A percentile compares a stretch with the other conserved stretches of the same genome.
phyloP scores from a whole-genome alignment of 176 grass and related monocot genomes.

The Triticum monococcum region DNA sequence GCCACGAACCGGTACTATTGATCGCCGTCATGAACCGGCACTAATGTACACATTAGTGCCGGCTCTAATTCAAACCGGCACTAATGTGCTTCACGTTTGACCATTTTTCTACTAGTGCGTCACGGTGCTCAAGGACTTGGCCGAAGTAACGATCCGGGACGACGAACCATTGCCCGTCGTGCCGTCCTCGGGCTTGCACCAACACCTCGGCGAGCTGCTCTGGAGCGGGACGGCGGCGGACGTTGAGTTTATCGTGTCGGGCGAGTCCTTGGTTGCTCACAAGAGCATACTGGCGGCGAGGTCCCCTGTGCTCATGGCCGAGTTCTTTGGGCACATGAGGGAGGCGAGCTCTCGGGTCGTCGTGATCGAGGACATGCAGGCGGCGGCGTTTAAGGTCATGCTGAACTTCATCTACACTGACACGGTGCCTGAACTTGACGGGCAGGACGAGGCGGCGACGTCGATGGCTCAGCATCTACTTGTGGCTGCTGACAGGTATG shows the following conservation, averaged over 20 bases:
- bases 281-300: too few species aligned
- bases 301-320: background rate
- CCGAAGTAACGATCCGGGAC: background rate
- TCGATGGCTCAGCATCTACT: background rate
- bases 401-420: background rate
- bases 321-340: background rate
- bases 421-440: background rate
- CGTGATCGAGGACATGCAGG: too few species aligned
- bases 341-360: too few species aligned
- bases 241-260: background rate
- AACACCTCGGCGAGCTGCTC: background rate
- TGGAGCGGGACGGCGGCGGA: background rate
- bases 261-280: too few species aligned
- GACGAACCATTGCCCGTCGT: background rate
- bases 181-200: background rate
- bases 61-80: too few species aligned
- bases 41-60: too few species aligned
- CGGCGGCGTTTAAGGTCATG: too few species aligned
- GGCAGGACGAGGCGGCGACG: background rate
- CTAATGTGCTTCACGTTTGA: too few species aligned
- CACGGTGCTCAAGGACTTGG: background rate
- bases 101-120: too few species aligned
- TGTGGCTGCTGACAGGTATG: background rate
- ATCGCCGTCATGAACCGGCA: too few species aligned
- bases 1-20: too few species aligned